These are phyloP conservation scores for Pyrrhoderma noxium DNA, from an alignment of 1,284 basidiomycete genomes.

Conservation along the genomic window DNA sequence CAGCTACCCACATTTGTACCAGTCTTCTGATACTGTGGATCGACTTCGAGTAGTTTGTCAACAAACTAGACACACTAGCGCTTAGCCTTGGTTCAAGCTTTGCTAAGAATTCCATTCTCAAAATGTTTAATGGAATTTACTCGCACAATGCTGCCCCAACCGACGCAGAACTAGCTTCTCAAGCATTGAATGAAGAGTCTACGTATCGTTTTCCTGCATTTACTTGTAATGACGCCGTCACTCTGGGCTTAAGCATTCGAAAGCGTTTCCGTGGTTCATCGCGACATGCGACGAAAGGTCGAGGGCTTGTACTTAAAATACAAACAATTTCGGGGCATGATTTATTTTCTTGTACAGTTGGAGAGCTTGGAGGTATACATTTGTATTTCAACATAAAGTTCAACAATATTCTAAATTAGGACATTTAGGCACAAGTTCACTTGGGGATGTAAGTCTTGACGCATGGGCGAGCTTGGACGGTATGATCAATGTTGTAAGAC, in stretches of 20 bases:
- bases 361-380: slow-evolving; percentile 48
- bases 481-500: slow-evolving; percentile 68
- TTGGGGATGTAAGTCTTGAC: slow-evolving; percentile 71
- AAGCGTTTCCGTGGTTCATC: slow-evolving; percentile 71
- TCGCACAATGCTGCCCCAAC: slow-evolving; percentile 44
- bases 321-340: slow-evolving; percentile 68
- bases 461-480: slow-evolving; percentile 72
- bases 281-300: slow-evolving; percentile 58
- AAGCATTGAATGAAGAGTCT: slow-evolving; percentile 61
- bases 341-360: slow-evolving; percentile 73
- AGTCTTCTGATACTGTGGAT: no score
- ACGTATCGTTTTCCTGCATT: slow-evolving; percentile 64
- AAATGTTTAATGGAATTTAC: slow-evolving; percentile 45
- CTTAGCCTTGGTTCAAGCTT: no score
- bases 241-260: slow-evolving; percentile 68
- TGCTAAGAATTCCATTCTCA: neutral
- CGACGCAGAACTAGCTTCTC: slow-evolving; percentile 65
- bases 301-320: slow-evolving; percentile 70
- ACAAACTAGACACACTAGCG: no score
- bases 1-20: no score
- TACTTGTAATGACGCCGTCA: slow-evolving; percentile 68
- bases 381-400: no score
- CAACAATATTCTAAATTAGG: neutral
- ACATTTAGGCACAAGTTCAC: slow-evolving; percentile 38
- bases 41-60: no score